Conservation (phyloP, 2,329 filamentous ascomycete species). For the Sporothrix dimorphospora region DNA sequence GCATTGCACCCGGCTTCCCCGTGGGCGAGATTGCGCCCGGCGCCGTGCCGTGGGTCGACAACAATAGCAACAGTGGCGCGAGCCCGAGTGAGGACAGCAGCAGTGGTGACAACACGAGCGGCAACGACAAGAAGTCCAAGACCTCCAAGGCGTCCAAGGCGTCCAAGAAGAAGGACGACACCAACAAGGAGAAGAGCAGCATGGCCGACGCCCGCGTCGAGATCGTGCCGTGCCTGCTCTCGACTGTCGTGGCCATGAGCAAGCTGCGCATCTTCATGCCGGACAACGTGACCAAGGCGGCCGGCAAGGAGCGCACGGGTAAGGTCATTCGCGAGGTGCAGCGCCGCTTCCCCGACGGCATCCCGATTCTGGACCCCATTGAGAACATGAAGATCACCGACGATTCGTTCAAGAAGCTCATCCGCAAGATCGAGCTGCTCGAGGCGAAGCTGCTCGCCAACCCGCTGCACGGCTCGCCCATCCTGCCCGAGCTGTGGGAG, state of each 20-base stretch:
- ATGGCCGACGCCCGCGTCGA: conserved; percentile 61
- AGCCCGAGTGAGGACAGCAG: neutral
- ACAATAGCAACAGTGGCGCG: neutral
- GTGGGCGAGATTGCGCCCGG: conserved; percentile 62
- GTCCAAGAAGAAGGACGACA: neutral
- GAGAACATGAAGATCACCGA: conserved; percentile 96
- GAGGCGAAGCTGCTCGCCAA: conserved; percentile 88
- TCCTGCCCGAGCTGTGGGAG: conserved; percentile 81
- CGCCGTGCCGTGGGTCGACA: conserved; percentile 56
- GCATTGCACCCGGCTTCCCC: conserved; percentile 46
- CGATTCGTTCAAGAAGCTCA: conserved; percentile 88
- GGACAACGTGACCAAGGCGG: conserved; percentile 68
- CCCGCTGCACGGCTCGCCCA: conserved; percentile 86
- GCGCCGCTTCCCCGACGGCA: conserved; percentile 86
- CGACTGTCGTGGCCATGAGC: conserved; percentile 80
- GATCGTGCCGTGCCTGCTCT: conserved; percentile 82
- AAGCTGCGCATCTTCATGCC: conserved; percentile 84
- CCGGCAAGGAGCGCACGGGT: conserved; percentile 69
- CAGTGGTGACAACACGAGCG: conserved; percentile 15
- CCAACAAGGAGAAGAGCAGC: conserved; percentile 2
- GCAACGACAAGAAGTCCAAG: conserved; percentile 18
- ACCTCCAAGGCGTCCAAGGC: conserved; percentile 2
- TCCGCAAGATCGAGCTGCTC: conserved; percentile 94
- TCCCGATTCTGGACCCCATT: conserved; percentile 87
- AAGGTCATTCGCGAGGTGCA: conserved; percentile 77